Evolutionary conservation across 2,329 filamentous ascomycete species (phyloP).

Genomic region (Trichoderma gracile): DNA sequence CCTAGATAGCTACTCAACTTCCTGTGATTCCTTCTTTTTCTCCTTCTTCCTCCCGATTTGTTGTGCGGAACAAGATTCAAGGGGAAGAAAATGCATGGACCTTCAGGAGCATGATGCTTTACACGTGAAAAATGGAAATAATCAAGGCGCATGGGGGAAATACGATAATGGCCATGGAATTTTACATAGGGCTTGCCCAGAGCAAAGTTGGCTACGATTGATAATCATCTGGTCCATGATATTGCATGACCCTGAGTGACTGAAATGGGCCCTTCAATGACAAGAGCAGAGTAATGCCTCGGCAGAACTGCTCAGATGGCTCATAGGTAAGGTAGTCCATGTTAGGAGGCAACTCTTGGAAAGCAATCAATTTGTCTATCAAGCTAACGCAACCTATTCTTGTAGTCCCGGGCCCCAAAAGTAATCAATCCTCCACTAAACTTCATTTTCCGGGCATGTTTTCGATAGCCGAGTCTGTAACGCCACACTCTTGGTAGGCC

Average conservation of each 20-base stretch:
- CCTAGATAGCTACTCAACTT: background rate
- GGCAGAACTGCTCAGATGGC: background rate
- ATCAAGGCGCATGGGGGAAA: background rate
- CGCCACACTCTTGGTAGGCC: constrained; percentile 20
- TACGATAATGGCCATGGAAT: background rate
- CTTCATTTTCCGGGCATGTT: constrained; percentile 16
- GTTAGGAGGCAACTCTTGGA: too few species aligned
- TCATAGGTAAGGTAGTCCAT: background rate
- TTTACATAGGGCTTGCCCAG: constrained; percentile 1
- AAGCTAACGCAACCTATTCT: constrained; percentile 25
- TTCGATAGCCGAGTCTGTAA: constrained; percentile 22
- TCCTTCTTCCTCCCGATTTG: background rate
- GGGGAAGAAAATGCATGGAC: background rate
- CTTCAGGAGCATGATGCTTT: background rate
- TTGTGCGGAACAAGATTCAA: background rate
- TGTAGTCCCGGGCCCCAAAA: constrained; percentile 3
- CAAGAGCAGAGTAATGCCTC: background rate
- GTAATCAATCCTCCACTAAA: background rate
- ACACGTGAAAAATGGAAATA: background rate
- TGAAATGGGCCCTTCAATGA: background rate
- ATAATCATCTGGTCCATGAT: background rate
- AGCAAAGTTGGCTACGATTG: background rate
- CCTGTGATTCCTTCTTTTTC: background rate
- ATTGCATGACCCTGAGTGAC: background rate
- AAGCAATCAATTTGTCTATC: constrained; percentile 28